These are phyloP conservation scores for Claviceps citrina DNA, from an alignment of 2,329 filamentous ascomycete genomes.

Conservation along the genomic window DNA sequence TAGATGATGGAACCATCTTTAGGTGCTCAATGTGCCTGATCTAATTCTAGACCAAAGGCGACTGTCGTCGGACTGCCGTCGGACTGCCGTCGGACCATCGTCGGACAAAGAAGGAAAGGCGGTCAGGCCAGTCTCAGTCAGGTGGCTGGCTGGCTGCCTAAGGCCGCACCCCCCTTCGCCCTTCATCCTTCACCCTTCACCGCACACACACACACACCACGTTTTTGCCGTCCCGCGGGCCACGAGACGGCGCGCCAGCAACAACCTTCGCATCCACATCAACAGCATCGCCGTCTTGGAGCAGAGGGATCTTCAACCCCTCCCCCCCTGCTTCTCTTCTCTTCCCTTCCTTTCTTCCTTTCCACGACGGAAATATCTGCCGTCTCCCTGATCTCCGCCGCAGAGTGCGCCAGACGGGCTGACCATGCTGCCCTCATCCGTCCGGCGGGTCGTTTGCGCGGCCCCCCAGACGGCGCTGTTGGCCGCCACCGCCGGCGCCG, in stretches of 20 bases:
- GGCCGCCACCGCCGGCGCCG: slow-evolving; percentile 22
- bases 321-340: no score
- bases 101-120: no score
- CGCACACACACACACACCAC: no score
- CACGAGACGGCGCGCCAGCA: slow-evolving; percentile 7
- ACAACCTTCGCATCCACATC: slow-evolving; percentile 14
- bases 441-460: slow-evolving; percentile 37
- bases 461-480: slow-evolving; percentile 29
- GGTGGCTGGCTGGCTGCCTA: not conserved
- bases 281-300: slow-evolving; percentile 18
- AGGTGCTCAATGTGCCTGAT: no score
- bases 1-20: no score
- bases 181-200: no score
- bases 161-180: slow-evolving; percentile 2
- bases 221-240: no score
- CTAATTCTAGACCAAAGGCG: no score
- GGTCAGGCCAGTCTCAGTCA: no score
- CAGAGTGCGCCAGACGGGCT: slow-evolving; percentile 14
- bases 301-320: no score
- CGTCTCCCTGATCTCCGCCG: not conserved
- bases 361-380: not conserved
- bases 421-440: slow-evolving; percentile 38
- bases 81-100: no score
- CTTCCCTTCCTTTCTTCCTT: slow-evolving; percentile 7
- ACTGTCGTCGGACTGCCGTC: no score